These are phyloP conservation scores for Aspergillus egyptiacus DNA, from an alignment of 495 filamentous ascomycete genomes.

Conservation along the genomic window DNA sequence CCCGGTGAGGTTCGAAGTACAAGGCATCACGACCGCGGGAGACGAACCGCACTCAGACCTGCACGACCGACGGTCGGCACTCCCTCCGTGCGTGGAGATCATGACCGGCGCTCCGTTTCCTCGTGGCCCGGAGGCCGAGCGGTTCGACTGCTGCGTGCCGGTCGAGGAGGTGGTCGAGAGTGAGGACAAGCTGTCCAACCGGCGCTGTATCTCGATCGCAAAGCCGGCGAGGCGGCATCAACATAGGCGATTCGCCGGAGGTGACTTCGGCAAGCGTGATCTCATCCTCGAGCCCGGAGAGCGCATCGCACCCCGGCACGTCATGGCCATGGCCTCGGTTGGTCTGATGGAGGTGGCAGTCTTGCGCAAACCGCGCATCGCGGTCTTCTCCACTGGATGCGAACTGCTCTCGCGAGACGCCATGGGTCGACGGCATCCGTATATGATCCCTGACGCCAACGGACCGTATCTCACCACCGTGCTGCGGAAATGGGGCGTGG, in stretches of 20 bases:
- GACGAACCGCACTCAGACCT: not conserved
- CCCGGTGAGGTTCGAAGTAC: slow-evolving; percentile 10
- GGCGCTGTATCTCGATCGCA: slow-evolving; percentile 5
- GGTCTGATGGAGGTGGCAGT: slow-evolving; percentile 4
- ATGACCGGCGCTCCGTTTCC: slow-evolving; percentile 18
- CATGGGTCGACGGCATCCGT: not conserved
- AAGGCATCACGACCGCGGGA: slow-evolving; percentile 7
- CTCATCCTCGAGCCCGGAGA: slow-evolving; percentile 1
- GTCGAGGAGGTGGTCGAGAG: slow-evolving; percentile 7
- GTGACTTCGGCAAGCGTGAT: slow-evolving; percentile 11
- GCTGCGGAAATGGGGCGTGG: not conserved
- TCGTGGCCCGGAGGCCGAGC: not conserved
- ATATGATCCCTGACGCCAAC: slow-evolving; percentile 10
- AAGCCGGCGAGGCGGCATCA: slow-evolving; percentile 8
- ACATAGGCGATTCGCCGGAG: slow-evolving; percentile 13
- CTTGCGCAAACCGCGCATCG: slow-evolving; percentile 3
- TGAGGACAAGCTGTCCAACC: not conserved
- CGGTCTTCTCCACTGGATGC: slow-evolving; percentile 14
- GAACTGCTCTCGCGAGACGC: not conserved
- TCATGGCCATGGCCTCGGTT: slow-evolving; percentile 17
- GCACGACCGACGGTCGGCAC: not conserved
- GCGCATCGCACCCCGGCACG: slow-evolving; percentile 6
- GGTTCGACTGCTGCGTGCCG: slow-evolving; percentile 12
- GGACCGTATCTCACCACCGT: slow-evolving; percentile 13
- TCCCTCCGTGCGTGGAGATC: slow-evolving; percentile 13